phyloP scores from a whole-genome alignment of 768 basidiomycete genomes.

The Fomitopsis serialis region DNA sequence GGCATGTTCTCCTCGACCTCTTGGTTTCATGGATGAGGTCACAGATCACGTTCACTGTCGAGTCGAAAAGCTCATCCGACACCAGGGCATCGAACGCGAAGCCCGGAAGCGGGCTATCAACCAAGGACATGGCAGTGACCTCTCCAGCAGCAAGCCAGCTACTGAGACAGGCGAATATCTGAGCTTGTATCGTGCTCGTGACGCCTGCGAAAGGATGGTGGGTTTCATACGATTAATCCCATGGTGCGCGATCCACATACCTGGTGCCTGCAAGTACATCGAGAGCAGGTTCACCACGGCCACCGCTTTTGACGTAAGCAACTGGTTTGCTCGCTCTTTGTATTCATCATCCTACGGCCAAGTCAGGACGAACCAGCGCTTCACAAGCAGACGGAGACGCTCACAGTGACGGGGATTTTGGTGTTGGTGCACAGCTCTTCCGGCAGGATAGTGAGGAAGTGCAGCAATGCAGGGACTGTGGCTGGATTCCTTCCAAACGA shows the following conservation, averaged over 20 bases:
- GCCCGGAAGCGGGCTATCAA: slow-evolving; percentile 72
- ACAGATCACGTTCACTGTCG: slow-evolving; percentile 87
- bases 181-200: slow-evolving; percentile 67
- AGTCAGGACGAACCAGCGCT: slow-evolving; percentile 1
- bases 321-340: slow-evolving; percentile 46
- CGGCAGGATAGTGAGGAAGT: slow-evolving; percentile 87
- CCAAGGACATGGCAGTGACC: slow-evolving; percentile 55
- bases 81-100: slow-evolving; percentile 81
- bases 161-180: slow-evolving; percentile 80
- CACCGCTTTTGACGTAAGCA: slow-evolving; percentile 64
- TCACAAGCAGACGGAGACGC: slow-evolving; percentile 25
- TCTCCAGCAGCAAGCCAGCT: slow-evolving; percentile 91
- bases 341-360: slow-evolving; percentile 68
- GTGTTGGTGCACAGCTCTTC: slow-evolving; percentile 84
- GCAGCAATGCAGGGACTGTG: slow-evolving; percentile 78
- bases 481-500: slow-evolving; percentile 79
- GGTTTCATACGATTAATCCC: neutral
- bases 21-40: slow-evolving; percentile 98
- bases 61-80: slow-evolving; percentile 86
- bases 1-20: slow-evolving; percentile 93
- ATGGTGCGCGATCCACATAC: slow-evolving; percentile 38
- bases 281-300: slow-evolving; percentile 73
- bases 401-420: slow-evolving; percentile 82
- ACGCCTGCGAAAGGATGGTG: slow-evolving; percentile 53
- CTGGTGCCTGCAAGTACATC: slow-evolving; percentile 85